phyloP scores from a whole-genome alignment of 2,329 filamentous ascomycete genomes.

The Myriosclerotinia curreyana region DNA sequence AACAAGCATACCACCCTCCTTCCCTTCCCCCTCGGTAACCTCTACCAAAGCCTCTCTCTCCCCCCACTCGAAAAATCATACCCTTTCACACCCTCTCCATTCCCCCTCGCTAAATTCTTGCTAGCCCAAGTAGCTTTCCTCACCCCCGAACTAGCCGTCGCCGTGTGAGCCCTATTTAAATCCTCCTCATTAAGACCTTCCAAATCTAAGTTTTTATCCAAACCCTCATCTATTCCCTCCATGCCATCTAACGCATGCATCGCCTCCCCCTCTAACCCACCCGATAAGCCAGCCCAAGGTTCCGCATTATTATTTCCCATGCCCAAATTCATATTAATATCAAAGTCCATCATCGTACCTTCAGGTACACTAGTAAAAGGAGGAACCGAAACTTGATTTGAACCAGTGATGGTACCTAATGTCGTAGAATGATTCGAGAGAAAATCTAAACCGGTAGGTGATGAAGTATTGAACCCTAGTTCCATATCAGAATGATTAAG shows the following conservation, averaged over 20 bases:
- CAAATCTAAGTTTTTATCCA: constrained; percentile 17
- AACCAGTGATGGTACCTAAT: background rate
- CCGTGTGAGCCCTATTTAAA: constrained; percentile 3
- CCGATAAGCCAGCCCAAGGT: background rate
- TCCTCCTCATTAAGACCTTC: constrained; percentile 4
- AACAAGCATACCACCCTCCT: no score
- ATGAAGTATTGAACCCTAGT: background rate
- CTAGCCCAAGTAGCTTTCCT: constrained; percentile 13
- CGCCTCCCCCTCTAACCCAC: no score
- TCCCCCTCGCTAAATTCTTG: background rate
- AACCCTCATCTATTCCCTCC: background rate
- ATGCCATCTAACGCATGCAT: background rate
- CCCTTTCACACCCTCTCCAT: background rate
- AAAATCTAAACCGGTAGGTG: background rate
- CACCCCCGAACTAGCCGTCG: constrained; percentile 29
- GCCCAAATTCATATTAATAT: constrained; percentile 5
- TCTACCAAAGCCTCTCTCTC: constrained; percentile 1
- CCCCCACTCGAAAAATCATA: background rate
- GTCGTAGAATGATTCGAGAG: background rate
- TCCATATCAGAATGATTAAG: background rate
- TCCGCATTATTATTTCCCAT: background rate
- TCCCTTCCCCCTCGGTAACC: no score
- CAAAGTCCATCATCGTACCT: constrained; percentile 23
- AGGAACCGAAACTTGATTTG: background rate
- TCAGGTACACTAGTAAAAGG: background rate